Base-by-base conservation (phyloP, 129 eudicot species). In the Arctium minus region DNA sequence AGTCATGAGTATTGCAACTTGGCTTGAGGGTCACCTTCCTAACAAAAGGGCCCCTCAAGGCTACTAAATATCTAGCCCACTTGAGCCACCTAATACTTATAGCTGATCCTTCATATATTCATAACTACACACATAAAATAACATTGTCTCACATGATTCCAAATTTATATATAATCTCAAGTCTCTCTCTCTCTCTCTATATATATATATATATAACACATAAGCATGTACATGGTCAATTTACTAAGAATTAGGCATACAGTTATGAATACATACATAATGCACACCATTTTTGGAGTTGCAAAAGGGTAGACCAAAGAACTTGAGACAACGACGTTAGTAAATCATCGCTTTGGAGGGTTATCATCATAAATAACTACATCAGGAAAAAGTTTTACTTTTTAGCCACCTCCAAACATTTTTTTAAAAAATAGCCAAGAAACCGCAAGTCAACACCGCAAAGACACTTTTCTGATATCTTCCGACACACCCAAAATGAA, bases 291-390 rank as follows among this genome's bases (percentile, higher is more conserved):
- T 73, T 30, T 60, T 17, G 1, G 12, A 31, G 12, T 33, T 70
- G 7, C 37, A 56, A 72, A 80, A 36, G 40, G 50, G 72, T 72
- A 15, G 18, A 60, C 37, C 73, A 36, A 80, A n/a, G 42, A 72
- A 72, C 30, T 73, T 53, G 44, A 72, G 46, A 81, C 39, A 73
- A 36, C 8, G 79, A 56, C 3, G 85, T 82, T 31, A 82, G 85
- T 74, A 53, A 67, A 42, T 62, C 31, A 72, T 81, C 79, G 18
- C 46, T 73, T 73, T 74, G 27, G 27, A 22, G 22, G 65, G 22
- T 53, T 53, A 53, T 53, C 22, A 53, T 53, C 65, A 15, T 53
- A 53, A 53, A 53, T 53, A 22, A 22, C 27, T 22, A 22, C 27
- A 22, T 22, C 27, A 22, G 27, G 27, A 22, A 22, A 22, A 22